Conservation (phyloP, 305 asterid genomes). For the Fraxinus sp. region DNA sequence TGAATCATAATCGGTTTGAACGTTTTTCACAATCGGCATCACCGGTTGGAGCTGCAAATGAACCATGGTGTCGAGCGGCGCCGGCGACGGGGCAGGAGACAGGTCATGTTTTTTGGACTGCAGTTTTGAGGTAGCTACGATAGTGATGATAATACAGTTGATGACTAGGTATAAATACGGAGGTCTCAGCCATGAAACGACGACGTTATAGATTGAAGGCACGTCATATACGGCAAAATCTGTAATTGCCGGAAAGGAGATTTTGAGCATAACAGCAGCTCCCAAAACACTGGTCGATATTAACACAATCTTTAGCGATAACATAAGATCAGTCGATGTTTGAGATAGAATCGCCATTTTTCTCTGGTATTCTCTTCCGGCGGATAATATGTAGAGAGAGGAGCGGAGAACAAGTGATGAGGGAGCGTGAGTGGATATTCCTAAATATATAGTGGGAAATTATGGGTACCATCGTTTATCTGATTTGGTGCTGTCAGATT, state of each 20-base stretch:
- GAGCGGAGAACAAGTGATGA: not conserved
- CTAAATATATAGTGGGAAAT: not conserved
- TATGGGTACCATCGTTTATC: conserved; percentile 10
- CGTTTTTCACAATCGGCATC: conserved; percentile 10
- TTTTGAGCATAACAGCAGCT: conserved; percentile 51
- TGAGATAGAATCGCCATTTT: conserved; percentile 31
- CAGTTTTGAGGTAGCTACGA: conserved; percentile 64
- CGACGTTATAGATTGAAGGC: conserved; percentile 56
- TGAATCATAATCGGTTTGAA: not conserved
- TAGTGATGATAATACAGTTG: conserved; percentile 70
- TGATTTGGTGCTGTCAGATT: not conserved
- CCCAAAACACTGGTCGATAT: conserved; percentile 59
- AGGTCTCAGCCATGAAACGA: conserved; percentile 66
- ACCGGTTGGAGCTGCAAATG: conserved; percentile 6
- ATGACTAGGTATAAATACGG: conserved; percentile 70
- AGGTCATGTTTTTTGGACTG: conserved; percentile 43
- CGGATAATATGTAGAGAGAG: not conserved
- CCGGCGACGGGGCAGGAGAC: not conserved
- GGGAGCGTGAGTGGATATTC: not conserved
- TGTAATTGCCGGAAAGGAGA: conserved; percentile 41
- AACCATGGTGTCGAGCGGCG: conserved; percentile 12
- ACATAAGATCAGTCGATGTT: conserved; percentile 19
- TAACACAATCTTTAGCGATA: conserved; percentile 40
- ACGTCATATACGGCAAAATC: conserved; percentile 48
- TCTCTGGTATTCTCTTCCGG: not conserved